Evolutionary conservation across 1,284 basidiomycete species (phyloP), one percentile per base, ranked within the genome.

Genomic region (Puccinia horiana): DNA sequence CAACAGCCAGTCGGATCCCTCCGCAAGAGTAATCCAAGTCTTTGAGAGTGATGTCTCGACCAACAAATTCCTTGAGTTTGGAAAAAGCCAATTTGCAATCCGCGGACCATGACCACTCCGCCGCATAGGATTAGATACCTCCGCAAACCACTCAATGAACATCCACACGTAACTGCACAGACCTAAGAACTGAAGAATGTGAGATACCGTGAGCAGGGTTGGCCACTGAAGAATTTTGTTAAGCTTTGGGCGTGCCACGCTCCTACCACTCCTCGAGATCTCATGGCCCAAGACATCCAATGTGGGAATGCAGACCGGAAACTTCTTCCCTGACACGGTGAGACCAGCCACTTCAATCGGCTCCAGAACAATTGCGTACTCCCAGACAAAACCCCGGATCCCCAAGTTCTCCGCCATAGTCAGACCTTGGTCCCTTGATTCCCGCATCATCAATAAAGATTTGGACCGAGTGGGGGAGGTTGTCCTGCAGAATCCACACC

Each of bases 111-210:
- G 29, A 12, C 61, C 61, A 63, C 20, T 63, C 61, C 3, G 26
- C n/a, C 61, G 5, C 29, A 63, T 4, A 3, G 61, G 61, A 8
- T 6, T 23, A 29, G 61, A 11, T 32, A 67, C 20, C 35, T 26
- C 37, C 4, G 76, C 67, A 4, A 76, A 26, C 4, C 32, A n/a
- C 42, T 65, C 8, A 29, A 78, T 78, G 37, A 69, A 78, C 12
- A 78, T 78, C 35, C 76, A 44, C 2, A 78, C 37, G 20, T 78
- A 78, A 79, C 9, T n/a, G n/a, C n/a, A n/a, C n/a, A n/a, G n/a
- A n/a, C n/a, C n/a, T n/a, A n/a, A n/a, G n/a, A n/a, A n/a, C n/a
- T 44, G 26, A 2, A 12, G 18, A 6, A 79, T 5, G 32, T 79
- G 42, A 16, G 40, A 54, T 1, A 18, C 2, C 23, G 40, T 70